Percentiles rank a stretch among this genome's conserved stretches.
phyloP scores from a whole-genome alignment of 441 rosid genomes.

The Kokia cookei region DNA sequence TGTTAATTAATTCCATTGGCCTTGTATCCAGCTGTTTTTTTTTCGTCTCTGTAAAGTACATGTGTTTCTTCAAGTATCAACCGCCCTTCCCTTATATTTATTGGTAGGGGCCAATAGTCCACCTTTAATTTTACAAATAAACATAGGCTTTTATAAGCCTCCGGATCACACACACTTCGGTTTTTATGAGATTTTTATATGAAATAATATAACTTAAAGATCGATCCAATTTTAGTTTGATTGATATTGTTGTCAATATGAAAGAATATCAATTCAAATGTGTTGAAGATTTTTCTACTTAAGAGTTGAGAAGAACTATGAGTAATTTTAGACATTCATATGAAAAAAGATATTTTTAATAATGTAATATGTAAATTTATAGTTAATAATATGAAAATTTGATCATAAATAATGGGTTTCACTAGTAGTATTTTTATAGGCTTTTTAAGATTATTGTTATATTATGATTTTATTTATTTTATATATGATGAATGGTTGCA shows the following conservation, averaged over 20 bases:
- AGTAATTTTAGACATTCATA: too few species aligned
- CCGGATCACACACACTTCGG: background rate
- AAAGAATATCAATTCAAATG: accelerated
- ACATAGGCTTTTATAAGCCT: background rate
- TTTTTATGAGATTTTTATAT: background rate
- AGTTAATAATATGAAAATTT: background rate
- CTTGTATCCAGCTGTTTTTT: background rate
- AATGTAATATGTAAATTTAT: background rate
- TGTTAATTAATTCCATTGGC: background rate
- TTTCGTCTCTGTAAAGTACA: background rate
- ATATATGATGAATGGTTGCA: background rate
- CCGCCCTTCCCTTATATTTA: background rate
- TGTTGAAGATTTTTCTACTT: accelerated
- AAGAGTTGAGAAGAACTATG: accelerated
- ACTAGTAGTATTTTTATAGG: too few species aligned
- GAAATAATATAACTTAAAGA: background rate
- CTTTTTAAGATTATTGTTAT: too few species aligned
- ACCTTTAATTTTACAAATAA: background rate
- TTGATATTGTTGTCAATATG: accelerated
- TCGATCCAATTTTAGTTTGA: too few species aligned
- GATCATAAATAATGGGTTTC: background rate
- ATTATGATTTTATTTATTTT: background rate
- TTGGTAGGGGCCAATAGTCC: background rate
- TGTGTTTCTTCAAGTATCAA: background rate
- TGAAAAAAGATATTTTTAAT: background rate